A percentile compares a stretch with the other conserved stretches of the same genome.
These are phyloP conservation scores for Beta corolliflora DNA, from an alignment of 179 eudicot genomes.

Conservation along the genomic window DNA sequence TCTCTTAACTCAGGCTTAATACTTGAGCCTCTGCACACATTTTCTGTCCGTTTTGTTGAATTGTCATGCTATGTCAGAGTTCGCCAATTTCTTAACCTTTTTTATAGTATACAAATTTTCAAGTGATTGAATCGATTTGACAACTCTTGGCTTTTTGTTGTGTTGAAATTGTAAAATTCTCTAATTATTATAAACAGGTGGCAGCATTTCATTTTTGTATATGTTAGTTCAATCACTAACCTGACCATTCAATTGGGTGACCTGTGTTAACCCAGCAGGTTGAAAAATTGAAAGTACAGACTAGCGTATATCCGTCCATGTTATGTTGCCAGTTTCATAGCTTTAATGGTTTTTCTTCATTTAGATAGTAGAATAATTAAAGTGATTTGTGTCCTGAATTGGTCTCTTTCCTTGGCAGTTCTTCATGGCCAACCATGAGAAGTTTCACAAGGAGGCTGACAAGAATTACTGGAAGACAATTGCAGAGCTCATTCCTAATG, in stretches of 20 bases:
- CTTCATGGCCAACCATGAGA: slow-evolving; percentile 53
- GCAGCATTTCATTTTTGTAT: not conserved
- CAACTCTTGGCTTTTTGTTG: not conserved
- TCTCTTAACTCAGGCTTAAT: too few species aligned
- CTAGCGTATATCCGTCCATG: not conserved
- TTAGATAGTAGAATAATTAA: not conserved
- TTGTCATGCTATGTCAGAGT: not conserved
- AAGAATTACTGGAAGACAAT: slow-evolving; percentile 73
- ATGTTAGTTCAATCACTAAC: not conserved
- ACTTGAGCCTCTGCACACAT: too few species aligned
- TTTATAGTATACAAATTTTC: not conserved
- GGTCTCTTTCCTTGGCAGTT: slow-evolving; percentile 31
- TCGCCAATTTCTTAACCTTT: not conserved
- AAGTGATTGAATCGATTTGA: not conserved
- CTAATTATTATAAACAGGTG: not conserved
- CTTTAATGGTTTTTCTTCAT: not conserved
- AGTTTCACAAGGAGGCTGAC: slow-evolving; percentile 67
- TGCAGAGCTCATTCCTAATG: slow-evolving; percentile 68
- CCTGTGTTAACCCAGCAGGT: not conserved
- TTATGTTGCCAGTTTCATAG: not conserved
- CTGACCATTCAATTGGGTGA: not conserved
- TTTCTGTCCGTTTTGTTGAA: not conserved
- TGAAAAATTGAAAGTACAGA: not conserved
- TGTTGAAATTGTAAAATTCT: not conserved
- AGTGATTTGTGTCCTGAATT: not conserved